These are phyloP conservation scores for Podila epicladia DNA, from an alignment of 192 early-diverging fungal genomes.

Conservation along the genomic window DNA sequence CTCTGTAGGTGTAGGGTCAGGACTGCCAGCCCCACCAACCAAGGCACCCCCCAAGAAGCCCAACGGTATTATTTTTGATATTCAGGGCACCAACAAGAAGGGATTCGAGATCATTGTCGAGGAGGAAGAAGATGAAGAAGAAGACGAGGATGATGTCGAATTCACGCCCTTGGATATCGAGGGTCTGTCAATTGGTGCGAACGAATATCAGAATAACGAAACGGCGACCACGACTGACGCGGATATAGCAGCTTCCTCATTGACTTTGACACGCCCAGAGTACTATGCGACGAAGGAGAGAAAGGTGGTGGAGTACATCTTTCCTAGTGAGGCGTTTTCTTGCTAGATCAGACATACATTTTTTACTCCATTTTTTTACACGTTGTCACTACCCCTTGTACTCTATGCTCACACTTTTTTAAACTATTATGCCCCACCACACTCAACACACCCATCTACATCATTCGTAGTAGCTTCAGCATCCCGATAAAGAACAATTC, in stretches of 20 bases:
- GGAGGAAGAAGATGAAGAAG: slow-evolving; percentile 24
- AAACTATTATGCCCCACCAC: no score
- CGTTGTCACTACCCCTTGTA: no score
- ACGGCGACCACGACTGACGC: neutral
- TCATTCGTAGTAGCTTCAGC: no score
- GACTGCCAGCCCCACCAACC: slow-evolving; percentile 41
- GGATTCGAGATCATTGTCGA: slow-evolving; percentile 17
- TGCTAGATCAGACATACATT: neutral
- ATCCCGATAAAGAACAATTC: no score
- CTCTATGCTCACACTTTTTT: no score
- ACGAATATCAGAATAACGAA: slow-evolving; percentile 13
- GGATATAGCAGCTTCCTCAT: neutral
- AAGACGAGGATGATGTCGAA: slow-evolving; percentile 31
- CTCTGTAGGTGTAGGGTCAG: slow-evolving; percentile 4
- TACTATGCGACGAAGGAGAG: slow-evolving; percentile 49
- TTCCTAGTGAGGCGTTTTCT: slow-evolving; percentile 37
- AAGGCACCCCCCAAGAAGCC: slow-evolving; percentile 32
- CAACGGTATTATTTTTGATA: neutral
- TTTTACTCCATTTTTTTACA: neutral
- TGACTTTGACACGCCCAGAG: slow-evolving; percentile 17
- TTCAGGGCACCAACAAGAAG: neutral
- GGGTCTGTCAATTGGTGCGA: slow-evolving; percentile 14
- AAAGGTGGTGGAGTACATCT: slow-evolving; percentile 50
- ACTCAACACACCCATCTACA: no score
- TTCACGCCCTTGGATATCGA: slow-evolving; percentile 28